Evolutionary conservation across 208 protist genomes (phyloP).

Genomic region (Blastocrithidia nonstop): DNA sequence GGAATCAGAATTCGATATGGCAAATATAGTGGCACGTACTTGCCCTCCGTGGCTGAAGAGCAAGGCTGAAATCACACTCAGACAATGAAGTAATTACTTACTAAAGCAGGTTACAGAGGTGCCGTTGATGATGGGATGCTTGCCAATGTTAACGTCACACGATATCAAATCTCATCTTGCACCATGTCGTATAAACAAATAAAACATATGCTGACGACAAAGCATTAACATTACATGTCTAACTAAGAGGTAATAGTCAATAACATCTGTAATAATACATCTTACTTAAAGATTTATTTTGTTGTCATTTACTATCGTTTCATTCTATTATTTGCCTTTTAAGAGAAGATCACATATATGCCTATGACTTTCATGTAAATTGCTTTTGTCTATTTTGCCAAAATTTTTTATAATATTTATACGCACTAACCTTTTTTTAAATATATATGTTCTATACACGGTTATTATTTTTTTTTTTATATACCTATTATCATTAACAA

Average conservation of each 20-base stretch:
- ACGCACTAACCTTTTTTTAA: too few species aligned
- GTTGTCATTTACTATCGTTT: not conserved
- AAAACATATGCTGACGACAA: not conserved
- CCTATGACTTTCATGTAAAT: not conserved
- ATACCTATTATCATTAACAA: not conserved
- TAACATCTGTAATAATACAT: not conserved
- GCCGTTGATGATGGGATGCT: constrained; percentile 33
- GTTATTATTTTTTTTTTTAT: constrained; percentile 3
- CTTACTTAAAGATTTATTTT: not conserved
- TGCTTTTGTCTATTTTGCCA: not conserved
- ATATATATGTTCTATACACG: not conserved
- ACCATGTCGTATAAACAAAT: not conserved
- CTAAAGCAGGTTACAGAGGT: constrained; percentile 57
- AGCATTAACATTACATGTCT: not conserved
- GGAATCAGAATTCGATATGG: constrained; percentile 54
- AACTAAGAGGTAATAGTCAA: not conserved
- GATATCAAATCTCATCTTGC: constrained; percentile 42
- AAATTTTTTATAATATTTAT: not conserved
- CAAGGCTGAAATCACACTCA: constrained; percentile 56
- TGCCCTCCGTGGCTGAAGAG: constrained; percentile 62
- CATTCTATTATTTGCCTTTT: not conserved
- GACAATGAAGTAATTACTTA: constrained; percentile 41
- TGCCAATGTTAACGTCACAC: constrained; percentile 21
- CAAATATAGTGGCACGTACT: constrained; percentile 51
- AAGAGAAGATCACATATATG: not conserved